Evolutionary conservation across 768 basidiomycete species (phyloP), one percentile per base, ranked within the genome.

Genomic region (Pleurotus cornucopiae): DNA sequence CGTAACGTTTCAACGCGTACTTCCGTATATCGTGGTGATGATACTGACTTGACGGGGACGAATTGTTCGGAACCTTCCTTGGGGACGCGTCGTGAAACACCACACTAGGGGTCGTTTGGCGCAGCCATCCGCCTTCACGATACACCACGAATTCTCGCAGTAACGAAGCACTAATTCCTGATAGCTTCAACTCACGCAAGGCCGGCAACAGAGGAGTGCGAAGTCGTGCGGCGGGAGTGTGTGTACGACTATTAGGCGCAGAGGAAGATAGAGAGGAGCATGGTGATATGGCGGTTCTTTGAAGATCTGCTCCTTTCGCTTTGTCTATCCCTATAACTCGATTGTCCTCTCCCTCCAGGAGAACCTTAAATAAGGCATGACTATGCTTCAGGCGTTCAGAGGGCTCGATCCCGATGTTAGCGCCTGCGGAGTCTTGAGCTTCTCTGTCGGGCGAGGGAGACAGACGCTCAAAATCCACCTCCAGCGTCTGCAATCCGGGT

Each of bases 401-500:
- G 16, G n/a, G 4, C n/a, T 44, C 51, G n/a, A n/a, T 18, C 12
- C 11, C 39, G 6, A 18, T 23, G n/a, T 20, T 40, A n/a, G 21
- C 18, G 39, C n/a, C 39, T 16, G n/a, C 30, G n/a, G 12, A 23
- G 9, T 14, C 13, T n/a, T 21, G 20, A 7, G n/a, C 39, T 12
- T 53, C 38, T 18, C 41, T 39, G 41, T 53, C 30, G 13, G 13
- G 37, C 2, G n/a, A 5, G 20, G 51, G 20, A 14, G 51, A 40
- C 1, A 77, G 67, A 49, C 67, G 67, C 30, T 63, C 58, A 57
- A 79, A 78, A 60, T 78, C 76, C 46, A 76, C 71, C 57, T 80
- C 77, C 25, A 81, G 68, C 11, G 64, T 58, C 46, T 68, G 67
- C 14, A 81, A 65, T 18, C 64, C 67, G 3, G 57, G 61, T 38